phyloP scores from a whole-genome alignment of 2,329 filamentous ascomycete genomes.

The Exophiala sp. region DNA sequence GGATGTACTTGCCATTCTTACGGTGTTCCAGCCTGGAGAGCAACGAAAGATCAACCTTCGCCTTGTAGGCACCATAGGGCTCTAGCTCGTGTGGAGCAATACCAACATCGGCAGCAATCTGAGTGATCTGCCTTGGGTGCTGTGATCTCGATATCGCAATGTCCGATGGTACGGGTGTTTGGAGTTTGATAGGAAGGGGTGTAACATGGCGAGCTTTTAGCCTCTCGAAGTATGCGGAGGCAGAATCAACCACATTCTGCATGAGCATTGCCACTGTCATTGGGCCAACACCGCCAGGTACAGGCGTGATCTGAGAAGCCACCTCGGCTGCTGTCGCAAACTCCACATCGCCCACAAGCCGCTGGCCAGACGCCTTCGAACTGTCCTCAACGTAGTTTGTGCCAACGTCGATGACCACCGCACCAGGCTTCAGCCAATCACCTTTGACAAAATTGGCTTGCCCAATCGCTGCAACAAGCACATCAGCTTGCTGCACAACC shows the following conservation, averaged over 20 bases:
- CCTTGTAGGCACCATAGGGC: conserved; percentile 92
- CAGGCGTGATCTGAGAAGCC: conserved; percentile 89
- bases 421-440: conserved; percentile 90
- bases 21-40: conserved; percentile 83
- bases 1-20: conserved; percentile 81
- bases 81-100: conserved; percentile 87
- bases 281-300: conserved; percentile 92
- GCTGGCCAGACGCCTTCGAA: conserved; percentile 85
- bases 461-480: conserved; percentile 89
- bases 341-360: conserved; percentile 92
- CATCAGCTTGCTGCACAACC: conserved; percentile 78
- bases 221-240: conserved; percentile 74
- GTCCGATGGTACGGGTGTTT: conserved; percentile 85
- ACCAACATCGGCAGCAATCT: conserved; percentile 79
- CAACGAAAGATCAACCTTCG: conserved; percentile 82
- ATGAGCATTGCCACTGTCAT: conserved; percentile 99
- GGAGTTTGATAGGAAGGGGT: conserved; percentile 77
- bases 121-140: conserved; percentile 84
- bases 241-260: conserved; percentile 88
- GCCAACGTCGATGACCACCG: conserved; percentile 95
- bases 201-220: conserved; percentile 76
- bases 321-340: conserved; percentile 80
- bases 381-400: conserved; percentile 92
- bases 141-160: conserved; percentile 88
- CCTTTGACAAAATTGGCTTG: conserved; percentile 84